Evolutionary conservation across 2,329 filamentous ascomycete species (phyloP).

Genomic region (Claviceps capensis): DNA sequence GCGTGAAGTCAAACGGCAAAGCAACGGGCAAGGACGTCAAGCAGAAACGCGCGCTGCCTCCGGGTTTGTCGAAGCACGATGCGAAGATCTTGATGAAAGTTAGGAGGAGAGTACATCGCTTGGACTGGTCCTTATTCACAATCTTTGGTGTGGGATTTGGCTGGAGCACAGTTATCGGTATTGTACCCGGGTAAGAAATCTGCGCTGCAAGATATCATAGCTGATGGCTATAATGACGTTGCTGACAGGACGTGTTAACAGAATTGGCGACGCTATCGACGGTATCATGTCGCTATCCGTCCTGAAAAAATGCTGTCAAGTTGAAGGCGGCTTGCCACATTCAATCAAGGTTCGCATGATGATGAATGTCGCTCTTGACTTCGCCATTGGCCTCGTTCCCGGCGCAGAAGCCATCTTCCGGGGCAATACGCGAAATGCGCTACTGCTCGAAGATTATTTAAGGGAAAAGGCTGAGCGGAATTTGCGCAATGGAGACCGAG

Average conservation of each 20-base stretch:
- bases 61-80: constrained; percentile 73
- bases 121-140: constrained; percentile 76
- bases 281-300: constrained; percentile 62
- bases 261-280: constrained; percentile 64
- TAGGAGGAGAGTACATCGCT: constrained; percentile 69
- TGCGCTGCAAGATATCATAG: background rate
- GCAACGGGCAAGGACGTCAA: constrained; percentile 64
- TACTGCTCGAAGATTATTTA: constrained; percentile 53
- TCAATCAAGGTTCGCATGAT: constrained; percentile 57
- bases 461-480: constrained; percentile 52
- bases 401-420: constrained; percentile 58
- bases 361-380: constrained; percentile 64
- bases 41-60: constrained; percentile 70
- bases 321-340: constrained; percentile 62
- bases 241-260: constrained; percentile 17
- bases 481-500: constrained; percentile 30
- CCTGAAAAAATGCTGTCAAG: constrained; percentile 53
- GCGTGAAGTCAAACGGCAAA: constrained; percentile 52
- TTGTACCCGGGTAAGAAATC: constrained; percentile 61
- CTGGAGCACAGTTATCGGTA: constrained; percentile 74
- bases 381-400: constrained; percentile 59
- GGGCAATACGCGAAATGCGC: constrained; percentile 64
- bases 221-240: background rate
- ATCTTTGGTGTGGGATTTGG: constrained; percentile 74
- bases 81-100: constrained; percentile 71